Conservation (phyloP, 176 grass and related monocot species). For the Avena eriantha region DNA sequence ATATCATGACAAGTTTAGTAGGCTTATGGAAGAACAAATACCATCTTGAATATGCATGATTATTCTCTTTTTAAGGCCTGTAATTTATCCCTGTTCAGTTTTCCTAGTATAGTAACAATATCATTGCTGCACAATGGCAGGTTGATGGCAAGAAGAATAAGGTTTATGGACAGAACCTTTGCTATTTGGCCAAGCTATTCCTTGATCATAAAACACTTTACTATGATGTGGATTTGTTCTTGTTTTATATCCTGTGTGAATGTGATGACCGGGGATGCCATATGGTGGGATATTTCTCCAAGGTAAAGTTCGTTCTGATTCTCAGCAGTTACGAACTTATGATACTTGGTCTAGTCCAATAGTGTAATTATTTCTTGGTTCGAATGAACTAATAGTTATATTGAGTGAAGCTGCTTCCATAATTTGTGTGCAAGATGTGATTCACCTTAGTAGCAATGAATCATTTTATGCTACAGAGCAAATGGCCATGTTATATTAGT, state of each 20-base stretch:
- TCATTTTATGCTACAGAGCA: slow-evolving; percentile 26
- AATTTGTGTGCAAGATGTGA: slow-evolving; percentile 25
- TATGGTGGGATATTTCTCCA: slow-evolving; percentile 99
- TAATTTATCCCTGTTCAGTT: slow-evolving; percentile 26
- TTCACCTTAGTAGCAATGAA: slow-evolving; percentile 15
- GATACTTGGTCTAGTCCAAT: not conserved
- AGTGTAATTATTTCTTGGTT: not conserved
- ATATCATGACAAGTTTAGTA: not conserved
- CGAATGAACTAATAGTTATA: not conserved
- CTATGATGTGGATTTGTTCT: slow-evolving; percentile 93
- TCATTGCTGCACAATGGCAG: slow-evolving; percentile 49
- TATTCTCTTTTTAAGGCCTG: slow-evolving; percentile 15
- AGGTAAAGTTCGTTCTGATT: slow-evolving; percentile 56
- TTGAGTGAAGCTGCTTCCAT: slow-evolving; percentile 26
- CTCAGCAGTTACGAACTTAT: not conserved
- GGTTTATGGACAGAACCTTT: slow-evolving; percentile 97
- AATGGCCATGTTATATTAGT: not conserved
- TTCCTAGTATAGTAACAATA: slow-evolving; percentile 14
- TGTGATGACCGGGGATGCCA: slow-evolving; percentile 99
- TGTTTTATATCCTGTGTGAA: slow-evolving; percentile 98
- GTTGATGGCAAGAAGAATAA: slow-evolving; percentile 99
- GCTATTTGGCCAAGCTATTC: slow-evolving; percentile 97
- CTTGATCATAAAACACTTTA: slow-evolving; percentile 99
- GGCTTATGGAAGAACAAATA: not conserved
- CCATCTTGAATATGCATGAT: not conserved